Percentiles rank a stretch among this genome's conserved stretches.
phyloP scores from a whole-genome alignment of 129 eudicot genomes.

The Centella asiatica region DNA sequence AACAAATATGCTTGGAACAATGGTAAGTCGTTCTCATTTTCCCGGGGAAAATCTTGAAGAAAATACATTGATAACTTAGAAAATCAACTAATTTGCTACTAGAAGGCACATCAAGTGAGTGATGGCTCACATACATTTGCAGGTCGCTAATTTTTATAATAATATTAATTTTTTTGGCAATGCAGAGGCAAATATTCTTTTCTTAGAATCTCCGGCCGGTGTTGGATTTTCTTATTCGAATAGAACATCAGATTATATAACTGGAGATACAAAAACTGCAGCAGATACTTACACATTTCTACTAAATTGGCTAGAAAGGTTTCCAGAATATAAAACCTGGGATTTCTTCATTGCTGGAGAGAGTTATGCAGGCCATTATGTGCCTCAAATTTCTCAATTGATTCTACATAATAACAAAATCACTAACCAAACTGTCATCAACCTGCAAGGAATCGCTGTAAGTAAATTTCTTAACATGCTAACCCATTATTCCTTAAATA shows the following conservation, averaged over 20 bases:
- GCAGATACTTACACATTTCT: neutral
- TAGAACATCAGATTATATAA: slow-evolving; percentile 6
- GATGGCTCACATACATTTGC: too few species aligned
- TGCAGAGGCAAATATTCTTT: slow-evolving; percentile 10
- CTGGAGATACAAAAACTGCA: slow-evolving; percentile 11
- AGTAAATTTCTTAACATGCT: too few species aligned
- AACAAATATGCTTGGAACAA: slow-evolving; percentile 9
- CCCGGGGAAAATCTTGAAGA: neutral
- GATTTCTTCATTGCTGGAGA: neutral
- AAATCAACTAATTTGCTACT: neutral
- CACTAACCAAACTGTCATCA: too few species aligned
- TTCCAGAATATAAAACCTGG: neutral
- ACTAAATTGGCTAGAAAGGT: neutral
- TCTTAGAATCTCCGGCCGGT: slow-evolving; percentile 13
- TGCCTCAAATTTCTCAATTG: neutral
- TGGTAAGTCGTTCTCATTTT: neutral
- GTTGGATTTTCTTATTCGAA: slow-evolving; percentile 13
- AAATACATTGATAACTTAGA: too few species aligned
- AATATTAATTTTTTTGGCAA: neutral
- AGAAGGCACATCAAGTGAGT: too few species aligned
- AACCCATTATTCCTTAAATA: too few species aligned
- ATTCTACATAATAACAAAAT: too few species aligned
- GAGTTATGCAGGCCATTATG: neutral
- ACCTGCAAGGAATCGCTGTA: too few species aligned
- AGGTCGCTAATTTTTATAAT: too few species aligned